These are phyloP conservation scores for Pseudopediastrum boryanum DNA, from an alignment of 139 green algal genomes.

Conservation along the genomic window DNA sequence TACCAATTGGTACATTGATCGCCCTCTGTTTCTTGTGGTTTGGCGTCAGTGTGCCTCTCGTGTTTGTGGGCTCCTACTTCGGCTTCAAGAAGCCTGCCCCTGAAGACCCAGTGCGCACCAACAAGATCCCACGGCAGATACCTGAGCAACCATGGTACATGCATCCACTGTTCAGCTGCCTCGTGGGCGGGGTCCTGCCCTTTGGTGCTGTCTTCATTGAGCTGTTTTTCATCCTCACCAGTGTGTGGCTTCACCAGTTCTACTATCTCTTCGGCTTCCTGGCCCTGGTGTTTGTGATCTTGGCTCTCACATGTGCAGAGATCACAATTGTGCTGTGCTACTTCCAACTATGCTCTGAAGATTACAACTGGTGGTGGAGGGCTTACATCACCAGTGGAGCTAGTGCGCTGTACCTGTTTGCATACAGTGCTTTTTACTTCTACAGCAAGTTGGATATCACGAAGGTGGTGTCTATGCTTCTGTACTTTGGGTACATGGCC, in stretches of 20 bases:
- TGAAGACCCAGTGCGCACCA: conserved; percentile 95
- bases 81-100: conserved; percentile 90
- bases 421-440: conserved; percentile 98
- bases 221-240: conserved; percentile 99
- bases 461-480: conserved; percentile 76
- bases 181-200: conserved; percentile 96
- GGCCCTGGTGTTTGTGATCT: conserved; percentile 95
- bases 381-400: conserved; percentile 89
- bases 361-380: conserved; percentile 98
- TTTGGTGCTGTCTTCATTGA: conserved; percentile 99
- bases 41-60: conserved; percentile 94
- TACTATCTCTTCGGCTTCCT: conserved; percentile 99
- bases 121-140: conserved; percentile 99
- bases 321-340: conserved; percentile 99
- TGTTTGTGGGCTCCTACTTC: conserved; percentile 95
- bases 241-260: conserved; percentile 95
- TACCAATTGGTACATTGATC: conserved; percentile 96
- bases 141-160: conserved; percentile 98
- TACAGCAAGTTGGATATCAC: conserved; percentile 97
- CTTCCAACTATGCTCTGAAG: conserved; percentile 91
- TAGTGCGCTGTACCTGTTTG: conserved; percentile 95
- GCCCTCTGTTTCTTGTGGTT: conserved; percentile 98
- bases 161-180: conserved; percentile 86
- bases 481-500: conserved; percentile 98
- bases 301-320: conserved; percentile 97